phyloP scores from a whole-genome alignment of 805 yeast genomes.

The Cyberlindnera misumaiensis region DNA sequence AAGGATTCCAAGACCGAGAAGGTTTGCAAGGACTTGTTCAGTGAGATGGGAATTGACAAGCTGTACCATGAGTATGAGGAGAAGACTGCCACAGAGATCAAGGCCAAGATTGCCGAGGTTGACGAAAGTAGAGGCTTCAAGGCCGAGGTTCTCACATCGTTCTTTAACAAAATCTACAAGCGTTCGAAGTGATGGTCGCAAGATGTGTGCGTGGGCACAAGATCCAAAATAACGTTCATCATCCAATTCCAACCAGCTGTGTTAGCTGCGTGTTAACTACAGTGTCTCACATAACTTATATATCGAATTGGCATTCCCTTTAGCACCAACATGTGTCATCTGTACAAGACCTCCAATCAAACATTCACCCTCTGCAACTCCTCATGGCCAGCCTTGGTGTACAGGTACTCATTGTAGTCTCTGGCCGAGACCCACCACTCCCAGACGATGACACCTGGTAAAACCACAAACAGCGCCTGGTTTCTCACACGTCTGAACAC shows the following conservation, averaged over 20 bases:
- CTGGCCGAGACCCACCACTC: slow-evolving; percentile 81
- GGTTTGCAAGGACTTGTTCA: slow-evolving; percentile 64
- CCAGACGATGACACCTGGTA: slow-evolving; percentile 81
- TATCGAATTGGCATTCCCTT: too few species aligned
- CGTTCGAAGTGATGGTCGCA: slow-evolving; percentile 69
- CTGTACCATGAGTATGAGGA: slow-evolving; percentile 83
- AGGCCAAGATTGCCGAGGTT: slow-evolving; percentile 53
- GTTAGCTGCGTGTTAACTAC: too few species aligned
- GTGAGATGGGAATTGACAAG: slow-evolving; percentile 63
- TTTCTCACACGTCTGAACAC: slow-evolving; percentile 87
- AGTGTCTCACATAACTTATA: too few species aligned
- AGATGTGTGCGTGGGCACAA: too few species aligned
- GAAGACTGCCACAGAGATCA: slow-evolving; percentile 56
- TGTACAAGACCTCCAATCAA: slow-evolving; percentile 12
- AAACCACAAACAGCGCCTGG: slow-evolving; percentile 68
- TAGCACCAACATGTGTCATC: too few species aligned
- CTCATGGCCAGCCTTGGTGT: slow-evolving; percentile 97
- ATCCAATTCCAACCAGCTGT: too few species aligned
- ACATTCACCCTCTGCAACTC: slow-evolving; percentile 66
- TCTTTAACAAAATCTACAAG: slow-evolving; percentile 88
- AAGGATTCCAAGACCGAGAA: slow-evolving; percentile 67
- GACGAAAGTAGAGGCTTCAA: slow-evolving; percentile 96
- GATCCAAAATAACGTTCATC: too few species aligned
- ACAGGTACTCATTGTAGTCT: slow-evolving; percentile 87
- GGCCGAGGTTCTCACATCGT: slow-evolving; percentile 73